Base-by-base conservation (phyloP, 1,284 basidiomycete genomes). In the Ustilago shanxiensis region DNA sequence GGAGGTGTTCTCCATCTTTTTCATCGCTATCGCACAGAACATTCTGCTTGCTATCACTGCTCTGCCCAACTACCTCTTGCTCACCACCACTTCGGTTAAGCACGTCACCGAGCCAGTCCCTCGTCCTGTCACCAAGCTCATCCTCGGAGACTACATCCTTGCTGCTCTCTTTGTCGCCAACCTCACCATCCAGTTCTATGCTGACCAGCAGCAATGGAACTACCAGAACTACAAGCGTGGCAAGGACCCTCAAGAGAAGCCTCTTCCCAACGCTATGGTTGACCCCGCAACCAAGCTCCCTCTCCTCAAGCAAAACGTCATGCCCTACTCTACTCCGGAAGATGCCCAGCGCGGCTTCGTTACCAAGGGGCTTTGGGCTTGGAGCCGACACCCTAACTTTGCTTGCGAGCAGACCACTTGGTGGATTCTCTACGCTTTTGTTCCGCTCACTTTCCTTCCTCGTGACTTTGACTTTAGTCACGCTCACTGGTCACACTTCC, bases 121-220 rank as follows among this genome's bases (percentile, higher is more conserved):
- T 50, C 66, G 87, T 68, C 57, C 86, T 81, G 29, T 84, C 76
- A 57, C 86, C 81, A 78, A 86, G 49, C 89, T 95, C 50, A 86
- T 87, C 51, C 78, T 86, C 0, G 90, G 91, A 20, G 95, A 98
- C 85, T 90, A 90, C 74, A 60, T 89, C n/a, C 88, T 95, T 29
- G 88, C 90, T 2, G 84, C 86, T 0, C 85, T 92, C 0, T 90
- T 91, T 5, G 86, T 95, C 16, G 66, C 90, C 41, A 88, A 90
- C 31, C 86, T 95, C 45, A 88, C 87, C 3, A 76, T 91, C 52
- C 94, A 98, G 84, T 94, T 93, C 86, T 90, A 89, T 1, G 90
- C 94, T 4, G 95, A 98, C 86, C 94, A 95, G 80, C 93, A 95
- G 84, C 95, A 98, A 84, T 95, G 91, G 86, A 90, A 91, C 3